Conservation (phyloP, 2,329 filamentous ascomycete genomes). For the Colletotrichum tanaceti region DNA sequence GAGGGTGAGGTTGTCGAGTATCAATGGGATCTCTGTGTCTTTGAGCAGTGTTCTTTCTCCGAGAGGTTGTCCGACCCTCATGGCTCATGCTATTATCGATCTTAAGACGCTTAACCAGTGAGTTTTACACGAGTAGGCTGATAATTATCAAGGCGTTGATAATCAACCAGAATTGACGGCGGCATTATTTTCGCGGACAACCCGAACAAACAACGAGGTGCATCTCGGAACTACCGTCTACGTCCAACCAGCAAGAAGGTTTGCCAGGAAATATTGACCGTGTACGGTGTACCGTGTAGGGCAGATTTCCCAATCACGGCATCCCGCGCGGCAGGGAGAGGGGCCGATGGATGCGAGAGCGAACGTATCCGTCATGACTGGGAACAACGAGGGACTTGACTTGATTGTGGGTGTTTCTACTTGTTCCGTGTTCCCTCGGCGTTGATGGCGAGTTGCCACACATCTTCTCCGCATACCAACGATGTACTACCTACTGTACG, state of each 20-base stretch:
- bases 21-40: too few species aligned
- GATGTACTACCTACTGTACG: too few species aligned
- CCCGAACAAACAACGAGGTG: neutral
- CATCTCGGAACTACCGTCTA: neutral
- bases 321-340: neutral
- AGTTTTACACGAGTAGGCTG: too few species aligned
- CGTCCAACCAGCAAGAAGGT: neutral
- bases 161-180: too few species aligned
- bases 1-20: too few species aligned
- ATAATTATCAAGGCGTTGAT: too few species aligned
- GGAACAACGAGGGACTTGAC: too few species aligned
- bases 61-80: neutral
- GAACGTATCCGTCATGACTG: neutral
- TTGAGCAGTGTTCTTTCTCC: neutral
- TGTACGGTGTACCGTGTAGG: too few species aligned
- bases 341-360: too few species aligned
- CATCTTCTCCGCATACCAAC: too few species aligned
- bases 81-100: neutral
- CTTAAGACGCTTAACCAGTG: too few species aligned
- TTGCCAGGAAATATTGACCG: neutral
- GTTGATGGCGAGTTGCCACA: neutral
- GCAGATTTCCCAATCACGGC: neutral
- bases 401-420: slow-evolving; percentile 9
- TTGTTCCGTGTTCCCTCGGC: neutral
- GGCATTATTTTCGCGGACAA: too few species aligned